phyloP scores from a whole-genome alignment of 2,329 filamentous ascomycete species.

The Emericellopsis cladophorae region DNA sequence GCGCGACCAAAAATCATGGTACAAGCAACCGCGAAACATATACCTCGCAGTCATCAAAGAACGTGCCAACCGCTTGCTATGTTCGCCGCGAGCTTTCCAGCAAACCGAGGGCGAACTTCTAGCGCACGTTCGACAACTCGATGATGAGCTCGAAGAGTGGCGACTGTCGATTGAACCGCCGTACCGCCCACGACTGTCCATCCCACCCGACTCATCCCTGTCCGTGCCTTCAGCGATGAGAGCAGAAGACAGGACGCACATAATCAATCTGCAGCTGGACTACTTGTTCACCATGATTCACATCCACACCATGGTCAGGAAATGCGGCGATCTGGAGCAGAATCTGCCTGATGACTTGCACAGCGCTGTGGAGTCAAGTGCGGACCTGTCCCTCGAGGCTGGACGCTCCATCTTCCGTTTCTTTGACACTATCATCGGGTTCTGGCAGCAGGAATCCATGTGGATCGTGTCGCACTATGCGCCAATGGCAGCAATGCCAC shows the following conservation, averaged over 20 bases:
- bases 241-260: background rate
- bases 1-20: background rate
- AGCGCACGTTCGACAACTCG: constrained; percentile 12
- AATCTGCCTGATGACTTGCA: constrained; percentile 8
- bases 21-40: constrained; percentile 1
- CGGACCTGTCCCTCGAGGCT: constrained; percentile 9
- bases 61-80: constrained; percentile 8
- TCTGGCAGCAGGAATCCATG: constrained; percentile 2
- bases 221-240: background rate
- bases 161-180: constrained; percentile 9
- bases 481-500: constrained; percentile 5
- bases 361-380: constrained; percentile 9
- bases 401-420: constrained; percentile 8
- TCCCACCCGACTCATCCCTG: constrained; percentile 1
- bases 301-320: constrained; percentile 8
- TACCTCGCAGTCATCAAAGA: constrained; percentile 8
- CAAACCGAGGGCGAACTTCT: constrained; percentile 11
- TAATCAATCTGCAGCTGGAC: constrained; percentile 7
- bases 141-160: constrained; percentile 19
- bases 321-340: constrained; percentile 5
- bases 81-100: constrained; percentile 8
- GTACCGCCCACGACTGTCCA: constrained; percentile 2
- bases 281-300: constrained; percentile 7
- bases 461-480: constrained; percentile 5
- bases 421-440: background rate